Evolutionary conservation across 1,139 yeast species (phyloP).

Genomic region (Candida labiduridarum): DNA sequence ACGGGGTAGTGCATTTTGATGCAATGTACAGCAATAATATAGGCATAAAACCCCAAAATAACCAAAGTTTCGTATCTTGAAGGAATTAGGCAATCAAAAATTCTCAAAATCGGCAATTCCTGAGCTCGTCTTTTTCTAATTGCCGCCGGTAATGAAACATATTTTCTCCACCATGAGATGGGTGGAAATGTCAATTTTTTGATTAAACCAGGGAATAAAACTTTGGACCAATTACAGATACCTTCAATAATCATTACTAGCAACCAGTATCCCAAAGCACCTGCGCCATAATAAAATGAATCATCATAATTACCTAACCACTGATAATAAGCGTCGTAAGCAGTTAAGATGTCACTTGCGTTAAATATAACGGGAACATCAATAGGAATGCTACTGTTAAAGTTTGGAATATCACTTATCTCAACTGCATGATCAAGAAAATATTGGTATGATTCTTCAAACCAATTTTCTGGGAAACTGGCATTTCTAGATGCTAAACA

Average conservation of each 20-base stretch:
- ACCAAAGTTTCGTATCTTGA: constrained; percentile 26
- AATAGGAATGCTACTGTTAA: constrained; percentile 22
- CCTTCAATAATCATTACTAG: constrained; percentile 42
- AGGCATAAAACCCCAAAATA: constrained; percentile 40
- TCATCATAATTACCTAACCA: constrained; percentile 37
- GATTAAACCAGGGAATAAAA: constrained; percentile 27
- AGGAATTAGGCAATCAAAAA: constrained; percentile 28
- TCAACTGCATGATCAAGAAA: constrained; percentile 22
- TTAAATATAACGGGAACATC: constrained; percentile 27
- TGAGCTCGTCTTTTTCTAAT: constrained; percentile 25
- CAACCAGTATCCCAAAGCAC: constrained; percentile 51
- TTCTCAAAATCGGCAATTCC: constrained; percentile 19
- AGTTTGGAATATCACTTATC: constrained; percentile 22
- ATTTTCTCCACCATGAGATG: constrained; percentile 27
- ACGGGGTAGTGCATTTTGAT: constrained; percentile 21
- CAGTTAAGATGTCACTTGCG: constrained; percentile 11
- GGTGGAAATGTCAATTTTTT: constrained; percentile 25
- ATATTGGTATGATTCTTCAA: constrained; percentile 19
- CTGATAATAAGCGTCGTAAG: constrained; percentile 4
- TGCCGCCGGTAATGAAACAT: constrained; percentile 34
- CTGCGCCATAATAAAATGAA: constrained; percentile 51
- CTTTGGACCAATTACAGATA: constrained; percentile 42
- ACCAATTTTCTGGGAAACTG: constrained; percentile 18
- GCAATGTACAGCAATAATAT: constrained; percentile 43
- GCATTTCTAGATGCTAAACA: constrained; percentile 7